Evolutionary conservation across 2,329 filamentous ascomycete species (phyloP).

Genomic region (Cladosporium oxysporum): DNA sequence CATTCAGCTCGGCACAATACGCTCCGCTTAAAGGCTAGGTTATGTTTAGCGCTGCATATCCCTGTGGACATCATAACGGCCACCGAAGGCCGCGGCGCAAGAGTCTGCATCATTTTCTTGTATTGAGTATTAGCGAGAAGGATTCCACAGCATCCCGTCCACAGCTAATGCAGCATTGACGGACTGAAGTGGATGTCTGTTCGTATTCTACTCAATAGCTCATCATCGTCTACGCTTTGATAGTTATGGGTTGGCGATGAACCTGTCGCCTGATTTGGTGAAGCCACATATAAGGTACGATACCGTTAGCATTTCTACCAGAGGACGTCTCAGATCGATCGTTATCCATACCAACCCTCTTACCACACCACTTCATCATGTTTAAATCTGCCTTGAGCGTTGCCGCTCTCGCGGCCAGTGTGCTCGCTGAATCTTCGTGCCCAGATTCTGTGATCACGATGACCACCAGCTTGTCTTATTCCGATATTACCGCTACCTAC

Average conservation of each 20-base stretch:
- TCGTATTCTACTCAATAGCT: conserved; percentile 3
- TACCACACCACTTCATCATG: neutral
- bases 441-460: neutral
- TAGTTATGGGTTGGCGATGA: neutral
- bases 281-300: neutral
- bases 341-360: neutral
- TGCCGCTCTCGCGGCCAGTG: conserved; percentile 1
- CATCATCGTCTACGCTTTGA: neutral
- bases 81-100: neutral
- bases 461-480: neutral
- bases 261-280: neutral
- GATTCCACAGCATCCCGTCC: neutral
- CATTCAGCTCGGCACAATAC: neutral
- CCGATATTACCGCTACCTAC: too few relatives aligned
- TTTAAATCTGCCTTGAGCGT: neutral
- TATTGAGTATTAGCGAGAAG: neutral
- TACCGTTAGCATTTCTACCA: neutral
- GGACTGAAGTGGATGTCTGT: neutral
- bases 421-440: neutral
- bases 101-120: neutral
- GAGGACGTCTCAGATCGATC: neutral
- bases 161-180: neutral
- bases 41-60: neutral
- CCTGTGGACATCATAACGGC: neutral
- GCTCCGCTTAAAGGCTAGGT: neutral